Evolutionary conservation across 129 eudicot species (phyloP), one percentile per base, ranked within the genome.

Genomic region (Artemisia annua): DNA sequence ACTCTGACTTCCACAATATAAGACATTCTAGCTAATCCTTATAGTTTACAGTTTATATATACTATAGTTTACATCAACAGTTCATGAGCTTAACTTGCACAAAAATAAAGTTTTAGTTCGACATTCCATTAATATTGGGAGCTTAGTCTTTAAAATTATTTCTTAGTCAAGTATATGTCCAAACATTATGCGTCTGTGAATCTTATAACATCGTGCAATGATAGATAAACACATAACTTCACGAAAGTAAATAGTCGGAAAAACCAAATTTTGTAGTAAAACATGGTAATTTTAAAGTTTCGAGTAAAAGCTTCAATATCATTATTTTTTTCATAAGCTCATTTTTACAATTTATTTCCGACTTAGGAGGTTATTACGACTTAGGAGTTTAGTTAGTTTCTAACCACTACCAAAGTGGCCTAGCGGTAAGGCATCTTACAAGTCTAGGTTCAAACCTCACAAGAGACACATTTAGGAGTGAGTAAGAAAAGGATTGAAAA

Each of bases 21-120:
- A 54, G 43, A 28, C 24, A 44, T 35, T 28, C 30, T 66, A 18
- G 60, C 64, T 54, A 65, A 62, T 60, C 35, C 64, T 69, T 7
- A 48, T 7, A 54, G 44, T 59, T 68, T n/a, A 68, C 59, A 30
- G 12, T 61, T 16, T 69, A 48, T 50, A 60, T 62, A 50, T 8
- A 52, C 11, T 65, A 65, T 7, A 60, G 26, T 3, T 65, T 65
- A 54, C 30, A 53, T 75, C 56, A 75, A 74, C 44, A 55, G 26
- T 66, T 49, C 3, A 59, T 18, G 10, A 53, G 43, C 20, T 54
- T 17, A 51, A 52, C 50, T 22, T 51, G n/a, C 10, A 52, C 3
- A 52, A 1, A 11, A 50, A n/a, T 50, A 3, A 62, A 51, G 55
- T 32, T 32, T 30, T 57, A 69, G 68, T 72, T 48, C 26, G 46